Evolutionary conservation across 495 filamentous ascomycete genomes (phyloP), one percentile per base, ranked within the genome.

Genomic region (Parmelia sp.): DNA sequence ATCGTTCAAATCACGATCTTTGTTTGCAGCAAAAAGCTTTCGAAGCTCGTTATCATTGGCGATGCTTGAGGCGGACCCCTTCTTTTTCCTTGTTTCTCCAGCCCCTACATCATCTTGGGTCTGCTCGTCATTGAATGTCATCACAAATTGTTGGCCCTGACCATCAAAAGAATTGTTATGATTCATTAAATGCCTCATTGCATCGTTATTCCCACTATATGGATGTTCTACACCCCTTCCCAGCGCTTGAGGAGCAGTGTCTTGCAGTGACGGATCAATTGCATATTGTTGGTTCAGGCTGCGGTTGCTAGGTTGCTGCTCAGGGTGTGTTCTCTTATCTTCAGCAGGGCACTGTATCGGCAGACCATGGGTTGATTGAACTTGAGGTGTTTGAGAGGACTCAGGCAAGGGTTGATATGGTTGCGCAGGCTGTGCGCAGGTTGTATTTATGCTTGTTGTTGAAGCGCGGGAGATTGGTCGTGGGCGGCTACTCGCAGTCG

Each of bases 11-110:
- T 78, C 79, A 33, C 90, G 88, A 49, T 86, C 83, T 66, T 88
- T 84, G 70, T 94, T 96, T 63, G 84, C 80, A 1, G 82, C 77
- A 59, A 96, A 87, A 36, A 98, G 77, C 70, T 92, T 90, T 61
- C 92, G 86, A 77, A 98, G 83, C 71, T 98, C 94, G 55, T 90
- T 83, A 69, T 98, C 94, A 73, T 96, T 96, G 37, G 91, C 91
- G 4, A 91, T 84, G 31, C 85, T 92, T 0, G 88, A 85, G 44
- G 81, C 84, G 7, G 88, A 86, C 1, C 82, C 81, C 61, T 86
- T 84, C 75, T 88, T 92, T 66, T 83, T 84, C 65, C 82, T 80
- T 27, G 77, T 76, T 15, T 83, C 82, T 35, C 83, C 77, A n/a
- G 79, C 77, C 65, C 90, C 88, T 1, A 78, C 83, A 40, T 86